Evolutionary conservation across 192 early-diverging fungal species (phyloP).

Genomic region (Backusella tarrabulga): DNA sequence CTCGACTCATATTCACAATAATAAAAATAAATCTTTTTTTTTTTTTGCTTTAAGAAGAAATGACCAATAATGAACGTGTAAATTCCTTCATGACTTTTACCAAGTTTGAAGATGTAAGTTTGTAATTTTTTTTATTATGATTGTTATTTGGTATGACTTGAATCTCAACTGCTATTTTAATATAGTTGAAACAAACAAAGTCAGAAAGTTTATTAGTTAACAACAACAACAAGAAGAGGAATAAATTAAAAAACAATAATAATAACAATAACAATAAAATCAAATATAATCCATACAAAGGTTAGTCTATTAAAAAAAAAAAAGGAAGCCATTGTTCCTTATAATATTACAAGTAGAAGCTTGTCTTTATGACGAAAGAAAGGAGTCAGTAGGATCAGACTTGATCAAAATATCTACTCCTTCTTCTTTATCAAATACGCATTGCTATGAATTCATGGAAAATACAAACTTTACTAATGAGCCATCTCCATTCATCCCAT

Average conservation of each 20-base stretch:
- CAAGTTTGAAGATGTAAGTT: constrained; percentile 7
- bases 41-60: neutral
- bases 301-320: neutral
- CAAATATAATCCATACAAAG: constrained; percentile 2
- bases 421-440: neutral
- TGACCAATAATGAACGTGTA: constrained; percentile 3
- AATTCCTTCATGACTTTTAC: constrained; percentile 5
- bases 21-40: constrained; percentile 1
- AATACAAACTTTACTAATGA: neutral
- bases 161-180: constrained; percentile 7
- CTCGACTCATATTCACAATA: constrained; percentile 4
- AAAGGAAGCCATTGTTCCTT: neutral
- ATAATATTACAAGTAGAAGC: neutral
- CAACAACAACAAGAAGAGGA: neutral
- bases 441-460: neutral
- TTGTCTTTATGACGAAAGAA: constrained; percentile 7
- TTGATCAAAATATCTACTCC: constrained; percentile 2
- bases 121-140: neutral
- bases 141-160: constrained; percentile 6
- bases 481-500: neutral
- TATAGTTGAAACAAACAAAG: constrained; percentile 8
- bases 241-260: constrained; percentile 9
- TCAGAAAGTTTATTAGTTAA: neutral
- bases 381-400: neutral
- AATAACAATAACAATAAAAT: neutral